Evolutionary conservation across 148 eudicot genomes (phyloP), one percentile per base, ranked within the genome.

Genomic region (Heliosperma pusillum): DNA sequence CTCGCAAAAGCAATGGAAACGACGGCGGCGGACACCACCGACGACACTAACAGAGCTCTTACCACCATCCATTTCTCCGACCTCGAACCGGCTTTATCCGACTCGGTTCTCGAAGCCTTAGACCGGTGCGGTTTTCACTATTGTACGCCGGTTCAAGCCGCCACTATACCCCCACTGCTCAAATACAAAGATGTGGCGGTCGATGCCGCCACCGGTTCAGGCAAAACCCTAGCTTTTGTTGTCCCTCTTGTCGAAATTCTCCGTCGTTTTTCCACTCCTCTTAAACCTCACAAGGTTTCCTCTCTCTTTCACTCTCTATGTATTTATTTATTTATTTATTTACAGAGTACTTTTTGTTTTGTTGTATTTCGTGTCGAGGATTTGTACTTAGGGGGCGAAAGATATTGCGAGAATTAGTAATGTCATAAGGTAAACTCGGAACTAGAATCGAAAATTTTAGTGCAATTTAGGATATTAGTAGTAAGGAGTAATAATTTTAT

Each of bases 191-290:
- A 92, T 61, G 98, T 95, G 22, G 86, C 96, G 15, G 99, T 92
- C 59, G 92, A 95, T 72, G 99, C 99, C 82, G 99, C 99, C 84
- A 95, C 99, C 56, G 96, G 97, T 57, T 92, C 99, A 1, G 97
- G 97, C 26, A 67, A 67, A 85, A 95, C 99, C 82, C 89, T 95
- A 55, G 70, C 70, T 67, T 67, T 67, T 7, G 70, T 67, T 13
- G 26, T 67, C 12, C 70, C 70, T 19, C 53, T 67, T 40, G 70
- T 67, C 26, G 70, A 95, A 81, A 88, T 95, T 71, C 82, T 95
- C 75, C 90, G 92, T 62, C 93, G 92, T 52, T 77, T 63, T 25
- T 75, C 83, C 40, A 9, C 84, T 11, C 40, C 79, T 19, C 89
- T 87, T 6, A 92, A 92, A 69, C 91, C 89, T 11, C 87, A 95